phyloP scores from a whole-genome alignment of 2,329 filamentous ascomycete species.

The Metarhizium humberi region DNA sequence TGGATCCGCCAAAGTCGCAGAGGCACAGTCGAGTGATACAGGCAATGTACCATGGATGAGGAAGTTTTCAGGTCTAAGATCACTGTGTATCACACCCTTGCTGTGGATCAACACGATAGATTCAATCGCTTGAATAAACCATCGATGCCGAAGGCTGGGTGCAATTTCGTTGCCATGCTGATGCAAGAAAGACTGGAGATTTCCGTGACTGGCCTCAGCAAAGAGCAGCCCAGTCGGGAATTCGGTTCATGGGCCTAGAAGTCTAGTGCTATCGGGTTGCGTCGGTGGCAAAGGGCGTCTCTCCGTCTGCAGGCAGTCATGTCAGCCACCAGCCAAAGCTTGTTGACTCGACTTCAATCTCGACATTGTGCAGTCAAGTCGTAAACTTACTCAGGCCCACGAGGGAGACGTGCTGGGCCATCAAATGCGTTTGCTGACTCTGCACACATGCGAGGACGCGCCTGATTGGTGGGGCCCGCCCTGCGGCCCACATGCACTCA shows the following conservation, averaged over 20 bases:
- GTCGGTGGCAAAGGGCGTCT: too few relatives aligned
- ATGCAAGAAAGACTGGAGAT: constrained; percentile 9
- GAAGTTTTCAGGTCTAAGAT: constrained; percentile 23
- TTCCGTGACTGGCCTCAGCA: constrained; percentile 11
- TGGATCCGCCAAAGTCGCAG: constrained; percentile 23
- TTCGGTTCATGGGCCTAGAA: background rate
- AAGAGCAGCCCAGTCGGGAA: constrained; percentile 8
- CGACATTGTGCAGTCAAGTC: too few relatives aligned
- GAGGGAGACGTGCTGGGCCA: too few relatives aligned
- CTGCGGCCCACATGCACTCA: too few relatives aligned
- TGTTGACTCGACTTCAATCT: too few relatives aligned
- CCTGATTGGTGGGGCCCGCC: too few relatives aligned
- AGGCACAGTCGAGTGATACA: constrained; percentile 18
- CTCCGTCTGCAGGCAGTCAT: too few relatives aligned
- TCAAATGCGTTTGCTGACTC: too few relatives aligned
- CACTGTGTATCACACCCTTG: constrained; percentile 22
- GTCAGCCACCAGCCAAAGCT: too few relatives aligned
- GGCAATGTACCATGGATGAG: constrained; percentile 17
- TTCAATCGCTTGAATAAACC: constrained; percentile 20
- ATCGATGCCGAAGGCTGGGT: constrained; percentile 9
- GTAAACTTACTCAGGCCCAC: too few relatives aligned
- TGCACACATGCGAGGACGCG: too few relatives aligned
- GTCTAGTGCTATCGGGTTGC: background rate
- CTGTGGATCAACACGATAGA: constrained; percentile 19
- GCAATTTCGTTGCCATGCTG: constrained; percentile 3